These are phyloP conservation scores for Aureococcus anophagefferens DNA, from an alignment of 108 stramenopile genomes.

Conservation along the genomic window DNA sequence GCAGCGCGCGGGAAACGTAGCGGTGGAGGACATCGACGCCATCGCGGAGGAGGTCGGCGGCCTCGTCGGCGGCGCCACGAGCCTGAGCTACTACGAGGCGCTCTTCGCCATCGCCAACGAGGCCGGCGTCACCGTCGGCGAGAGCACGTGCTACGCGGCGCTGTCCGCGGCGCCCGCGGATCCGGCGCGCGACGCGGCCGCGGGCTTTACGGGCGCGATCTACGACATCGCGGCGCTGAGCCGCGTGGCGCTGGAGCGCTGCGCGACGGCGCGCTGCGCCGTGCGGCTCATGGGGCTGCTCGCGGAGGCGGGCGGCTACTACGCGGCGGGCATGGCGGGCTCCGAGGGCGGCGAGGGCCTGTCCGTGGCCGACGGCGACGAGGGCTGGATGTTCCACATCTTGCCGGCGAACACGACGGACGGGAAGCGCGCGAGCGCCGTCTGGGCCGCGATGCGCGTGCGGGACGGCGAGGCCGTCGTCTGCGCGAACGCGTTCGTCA, in stretches of 20 bases:
- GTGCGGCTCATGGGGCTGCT: conserved; percentile 64
- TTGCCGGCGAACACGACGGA: conserved; percentile 65
- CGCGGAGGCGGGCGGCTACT: conserved; percentile 65
- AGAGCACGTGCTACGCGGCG: conserved; percentile 55
- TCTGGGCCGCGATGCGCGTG: conserved; percentile 71
- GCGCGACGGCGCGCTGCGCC: conserved; percentile 54
- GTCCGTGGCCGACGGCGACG: no score
- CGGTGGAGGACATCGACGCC: no score
- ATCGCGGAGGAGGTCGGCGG: conserved; percentile 33
- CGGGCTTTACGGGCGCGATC: conserved; percentile 34
- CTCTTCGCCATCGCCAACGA: conserved; percentile 71
- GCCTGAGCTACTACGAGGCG: no score
- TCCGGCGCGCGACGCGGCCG: background rate
- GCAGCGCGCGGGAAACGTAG: no score
- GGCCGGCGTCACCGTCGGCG: conserved; percentile 59
- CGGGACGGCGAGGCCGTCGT: conserved; percentile 58
- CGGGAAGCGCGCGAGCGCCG: conserved; percentile 47
- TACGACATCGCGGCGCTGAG: conserved; percentile 59
- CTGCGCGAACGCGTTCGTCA: conserved; percentile 65
- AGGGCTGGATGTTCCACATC: conserved; percentile 74
- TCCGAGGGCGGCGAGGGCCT: conserved; percentile 50
- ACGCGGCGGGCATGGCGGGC: conserved; percentile 41
- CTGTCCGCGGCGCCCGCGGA: conserved; percentile 26
- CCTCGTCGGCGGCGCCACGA: no score
- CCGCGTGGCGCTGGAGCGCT: conserved; percentile 59